Base-by-base conservation (phyloP, 2,329 filamentous ascomycete species). In the Pseudohalonectria lignicola region DNA sequence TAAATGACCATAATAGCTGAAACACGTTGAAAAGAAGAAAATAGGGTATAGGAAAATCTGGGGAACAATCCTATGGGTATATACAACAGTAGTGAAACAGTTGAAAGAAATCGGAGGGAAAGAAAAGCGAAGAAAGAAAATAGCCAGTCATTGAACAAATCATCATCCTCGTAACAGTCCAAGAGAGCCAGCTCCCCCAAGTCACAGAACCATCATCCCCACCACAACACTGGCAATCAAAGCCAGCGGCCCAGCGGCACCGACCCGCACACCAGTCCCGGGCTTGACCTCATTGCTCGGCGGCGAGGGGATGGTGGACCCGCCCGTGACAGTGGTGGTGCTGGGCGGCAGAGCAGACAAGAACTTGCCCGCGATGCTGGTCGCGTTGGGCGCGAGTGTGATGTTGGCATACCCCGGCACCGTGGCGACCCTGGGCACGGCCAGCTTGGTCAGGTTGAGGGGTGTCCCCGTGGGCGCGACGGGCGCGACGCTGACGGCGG, bases 311-410 rank as follows among this genome's bases (percentile, higher is more conserved):
- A 31, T n/a, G n/a, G n/a, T n/a, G n/a, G n/a, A n/a, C n/a, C n/a
- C n/a, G n/a, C n/a, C n/a, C n/a, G n/a, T n/a, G n/a, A n/a, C n/a
- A n/a, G n/a, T n/a, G n/a, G 23, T 31, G 20, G 25, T 11, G 16
- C 25, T 16, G 25, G 35, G 35, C 35, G 35, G 35, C 15, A 17
- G 29, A 26, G 26, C 35, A 13, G 35, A 20, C 12, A 37, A 16
- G n/a, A 37, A 37, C 1, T 16, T 12, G 35, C 23, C 35, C 16
- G 16, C 26, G 16, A 37, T 26, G 26, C 37, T 17, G 18, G 42
- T 44, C 16, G 35, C 37, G 35, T 44, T 44, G 5, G 31, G 36
- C 10, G 39, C 35, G 18, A 20, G 20, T 13, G 31, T 39, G 29
- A 36, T 23, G 34, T 36, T 44, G 26, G 31, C 20, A 11, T 32